Evolutionary conservation across 495 filamentous ascomycete species (phyloP).

Genomic region (Tuber indicum): DNA sequence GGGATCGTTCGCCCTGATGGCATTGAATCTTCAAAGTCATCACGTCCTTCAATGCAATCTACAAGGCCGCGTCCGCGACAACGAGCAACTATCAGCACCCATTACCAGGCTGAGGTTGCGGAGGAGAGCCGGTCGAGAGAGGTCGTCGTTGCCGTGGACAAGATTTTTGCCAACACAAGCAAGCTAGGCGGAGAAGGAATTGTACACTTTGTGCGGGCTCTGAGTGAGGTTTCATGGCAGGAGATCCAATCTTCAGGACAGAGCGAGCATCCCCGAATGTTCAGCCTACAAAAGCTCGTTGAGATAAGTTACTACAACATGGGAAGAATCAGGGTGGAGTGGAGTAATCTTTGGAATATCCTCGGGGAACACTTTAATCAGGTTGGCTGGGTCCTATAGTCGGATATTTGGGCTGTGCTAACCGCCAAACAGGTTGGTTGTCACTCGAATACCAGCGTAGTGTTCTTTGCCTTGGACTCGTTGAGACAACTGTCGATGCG

Average conservation of each 20-base stretch:
- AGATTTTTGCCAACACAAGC: conserved; percentile 92
- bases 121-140: conserved; percentile 87
- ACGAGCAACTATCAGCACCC: conserved; percentile 57
- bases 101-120: conserved; percentile 78
- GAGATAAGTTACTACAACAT: conserved; percentile 99
- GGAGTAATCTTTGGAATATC: conserved; percentile 94
- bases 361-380: conserved; percentile 96
- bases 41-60: conserved; percentile 61
- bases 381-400: conserved; percentile 11
- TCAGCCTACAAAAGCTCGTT: conserved; percentile 94
- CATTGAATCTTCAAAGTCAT: conserved; percentile 36
- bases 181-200: conserved; percentile 92
- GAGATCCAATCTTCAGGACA: conserved; percentile 96
- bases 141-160: conserved; percentile 84
- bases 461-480: conserved; percentile 94
- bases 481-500: conserved; percentile 93
- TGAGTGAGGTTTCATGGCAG: conserved; percentile 97
- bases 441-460: conserved; percentile 87
- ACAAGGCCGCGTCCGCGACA: conserved; percentile 54
- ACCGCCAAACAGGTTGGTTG: conserved; percentile 60
- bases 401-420: conserved; percentile 9
- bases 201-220: conserved; percentile 87
- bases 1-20: conserved; percentile 59
- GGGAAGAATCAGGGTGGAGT: conserved; percentile 95
- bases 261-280: conserved; percentile 87